phyloP scores from a whole-genome alignment of 225 moss, liverwort and hornwort species.

The Anthoceros angustus region DNA sequence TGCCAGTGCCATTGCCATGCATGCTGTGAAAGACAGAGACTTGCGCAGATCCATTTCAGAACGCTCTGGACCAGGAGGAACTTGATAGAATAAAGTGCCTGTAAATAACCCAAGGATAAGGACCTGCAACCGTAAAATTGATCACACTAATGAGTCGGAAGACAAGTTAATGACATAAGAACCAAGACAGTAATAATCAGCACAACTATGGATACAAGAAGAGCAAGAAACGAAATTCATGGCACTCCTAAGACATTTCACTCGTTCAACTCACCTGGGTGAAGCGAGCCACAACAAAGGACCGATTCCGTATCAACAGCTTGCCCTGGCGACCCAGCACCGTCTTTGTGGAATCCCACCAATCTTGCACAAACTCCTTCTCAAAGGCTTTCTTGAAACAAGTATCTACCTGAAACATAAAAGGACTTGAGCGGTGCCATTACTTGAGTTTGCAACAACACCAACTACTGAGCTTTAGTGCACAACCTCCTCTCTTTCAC shows the following conservation, averaged over 20 bases:
- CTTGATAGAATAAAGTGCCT: constrained; percentile 66
- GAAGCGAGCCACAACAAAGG: constrained; percentile 46
- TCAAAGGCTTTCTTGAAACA: constrained; percentile 13
- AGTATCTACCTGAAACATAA: not conserved
- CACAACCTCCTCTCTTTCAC: constrained; percentile 32
- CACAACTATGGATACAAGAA: constrained; percentile 4
- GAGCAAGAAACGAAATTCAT: not conserved
- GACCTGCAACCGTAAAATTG: constrained; percentile 24
- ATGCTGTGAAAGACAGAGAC: constrained; percentile 66
- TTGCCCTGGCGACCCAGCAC: constrained; percentile 54
- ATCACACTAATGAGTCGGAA: not conserved
- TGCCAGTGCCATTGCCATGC: constrained; percentile 73
- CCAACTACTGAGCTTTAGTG: not conserved
- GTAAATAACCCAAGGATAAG: constrained; percentile 51
- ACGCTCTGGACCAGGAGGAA: constrained; percentile 28
- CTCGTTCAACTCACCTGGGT: constrained; percentile 27
- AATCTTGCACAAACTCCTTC: constrained; percentile 53
- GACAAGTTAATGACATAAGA: not conserved
- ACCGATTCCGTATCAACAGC: constrained; percentile 40
- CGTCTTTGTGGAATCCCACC: constrained; percentile 41
- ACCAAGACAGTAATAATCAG: not conserved
- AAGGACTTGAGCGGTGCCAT: not conserved
- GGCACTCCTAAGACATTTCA: not conserved
- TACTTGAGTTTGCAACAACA: not conserved
- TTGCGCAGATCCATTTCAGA: constrained; percentile 59